Conservation (phyloP, 805 yeast genomes). For the Komagataella populi region DNA sequence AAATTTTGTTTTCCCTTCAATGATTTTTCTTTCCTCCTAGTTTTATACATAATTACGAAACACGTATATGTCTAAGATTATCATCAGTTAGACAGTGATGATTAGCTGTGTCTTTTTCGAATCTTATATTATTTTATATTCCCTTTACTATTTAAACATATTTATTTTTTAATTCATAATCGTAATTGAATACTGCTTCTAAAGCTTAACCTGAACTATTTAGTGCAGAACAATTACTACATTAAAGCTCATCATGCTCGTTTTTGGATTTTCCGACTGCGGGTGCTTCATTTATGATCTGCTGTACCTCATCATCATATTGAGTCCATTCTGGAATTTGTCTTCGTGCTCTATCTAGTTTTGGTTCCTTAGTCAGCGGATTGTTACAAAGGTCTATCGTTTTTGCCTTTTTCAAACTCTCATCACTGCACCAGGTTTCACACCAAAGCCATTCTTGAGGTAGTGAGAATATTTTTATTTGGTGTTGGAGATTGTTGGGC, state of each 20-base stretch:
- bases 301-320: constrained; percentile 42
- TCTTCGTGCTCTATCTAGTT: constrained; percentile 60
- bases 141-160: too few species aligned
- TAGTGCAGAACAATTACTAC: too few species aligned
- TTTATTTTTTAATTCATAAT: too few species aligned
- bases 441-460: constrained; percentile 89
- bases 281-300: not conserved
- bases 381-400: constrained; percentile 79
- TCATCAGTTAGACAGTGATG: too few species aligned
- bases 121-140: too few species aligned
- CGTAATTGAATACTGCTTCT: too few species aligned
- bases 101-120: too few species aligned
- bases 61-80: too few species aligned
- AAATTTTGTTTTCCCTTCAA: too few species aligned
- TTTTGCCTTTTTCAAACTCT: constrained; percentile 44
- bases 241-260: not conserved
- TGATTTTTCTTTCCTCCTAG: too few species aligned
- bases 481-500: constrained; percentile 72
- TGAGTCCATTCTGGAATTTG: constrained; percentile 67
- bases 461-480: constrained; percentile 54
- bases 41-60: too few species aligned
- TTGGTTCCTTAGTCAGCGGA: constrained; percentile 71
- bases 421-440: constrained; percentile 82
- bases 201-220: too few species aligned
- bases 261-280: not conserved